Conservation (phyloP, 257 asterid genomes). For the Solanum bulbocastanum region DNA sequence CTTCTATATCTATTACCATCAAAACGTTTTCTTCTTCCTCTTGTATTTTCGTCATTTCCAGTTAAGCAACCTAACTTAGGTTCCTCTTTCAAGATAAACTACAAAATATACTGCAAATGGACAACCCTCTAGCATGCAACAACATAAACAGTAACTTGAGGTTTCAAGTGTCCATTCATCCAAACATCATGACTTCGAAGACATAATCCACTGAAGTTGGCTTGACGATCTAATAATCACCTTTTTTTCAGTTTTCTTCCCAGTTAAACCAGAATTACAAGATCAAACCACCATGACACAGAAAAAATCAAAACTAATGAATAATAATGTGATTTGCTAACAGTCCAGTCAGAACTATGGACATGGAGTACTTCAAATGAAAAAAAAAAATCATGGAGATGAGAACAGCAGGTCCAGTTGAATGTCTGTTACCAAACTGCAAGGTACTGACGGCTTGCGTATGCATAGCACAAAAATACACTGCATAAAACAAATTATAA, state of each 20-base stretch:
- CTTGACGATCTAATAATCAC: background rate
- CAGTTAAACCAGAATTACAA: constrained; percentile 3
- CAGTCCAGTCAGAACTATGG: background rate
- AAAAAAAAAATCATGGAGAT: background rate
- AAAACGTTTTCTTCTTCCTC: background rate
- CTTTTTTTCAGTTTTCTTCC: background rate
- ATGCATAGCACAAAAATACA: constrained; percentile 9
- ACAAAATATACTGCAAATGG: background rate
- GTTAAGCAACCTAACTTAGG: background rate
- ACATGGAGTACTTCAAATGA: constrained; percentile 1
- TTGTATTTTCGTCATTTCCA: background rate
- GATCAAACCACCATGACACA: background rate
- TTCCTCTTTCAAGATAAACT: background rate
- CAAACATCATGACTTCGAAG: background rate
- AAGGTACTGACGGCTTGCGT: background rate
- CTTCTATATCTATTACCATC: background rate
- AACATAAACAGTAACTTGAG: background rate
- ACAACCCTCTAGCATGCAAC: background rate
- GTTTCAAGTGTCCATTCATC: background rate
- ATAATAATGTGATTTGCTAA: background rate
- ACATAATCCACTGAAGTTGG: background rate
- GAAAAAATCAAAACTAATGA: background rate
- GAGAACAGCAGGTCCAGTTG: background rate
- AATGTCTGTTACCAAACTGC: background rate
- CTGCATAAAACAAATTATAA: constrained; percentile 21